Evolutionary conservation across 139 green algal genomes (phyloP), one percentile per base, ranked within the genome.

Genomic region (Closterium sp.): DNA sequence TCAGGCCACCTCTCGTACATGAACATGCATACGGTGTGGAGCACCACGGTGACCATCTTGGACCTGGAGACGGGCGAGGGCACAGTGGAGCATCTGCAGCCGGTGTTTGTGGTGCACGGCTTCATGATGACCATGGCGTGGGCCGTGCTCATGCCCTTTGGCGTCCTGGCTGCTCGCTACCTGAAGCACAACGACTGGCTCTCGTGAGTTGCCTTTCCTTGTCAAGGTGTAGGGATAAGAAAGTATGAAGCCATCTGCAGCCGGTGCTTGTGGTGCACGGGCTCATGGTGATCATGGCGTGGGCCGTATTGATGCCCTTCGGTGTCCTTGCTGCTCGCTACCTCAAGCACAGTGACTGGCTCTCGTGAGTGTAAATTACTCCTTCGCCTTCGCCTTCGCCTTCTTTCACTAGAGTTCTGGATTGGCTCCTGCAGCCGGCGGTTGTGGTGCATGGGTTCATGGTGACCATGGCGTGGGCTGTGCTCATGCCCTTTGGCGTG

Each of bases 41-140:
- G 91, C 84, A 93, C 33, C 28, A 90, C 33, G 0, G 91, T 83
- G 2, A 94, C 91, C 16, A 23, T 94, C 0, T 28, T 94, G 8
- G 34, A 94, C 43, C 28, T 94, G 28, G 88, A 89, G 28, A 93
- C 33, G 0, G 91, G 91, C 30, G 64, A 85, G n/a, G 88, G 89
- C 4, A 81, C 69, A 88, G 88, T 89, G 88, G 91, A 94, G 34
- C 76, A 92, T 43, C 88, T 94, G 34, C 89, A 94, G 84, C 91
- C 91, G 10, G 91, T 94, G 25, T 94, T 94, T 93, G 91, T 38
- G 12, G 90, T 94, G 21, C 91, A 93, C 25, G 91, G 91, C 31
- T 93, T 93, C 88, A 93, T 93, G 88, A 93, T 93, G 91, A 93
- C 93, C 88, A 88, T 93, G 32, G 89, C 91, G 0, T 93, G 91